A percentile compares a stretch with the other conserved stretches of the same genome.
Evolutionary conservation across 2,329 filamentous ascomycete species (phyloP).

Genomic region (Cryphonectria radicalis): DNA sequence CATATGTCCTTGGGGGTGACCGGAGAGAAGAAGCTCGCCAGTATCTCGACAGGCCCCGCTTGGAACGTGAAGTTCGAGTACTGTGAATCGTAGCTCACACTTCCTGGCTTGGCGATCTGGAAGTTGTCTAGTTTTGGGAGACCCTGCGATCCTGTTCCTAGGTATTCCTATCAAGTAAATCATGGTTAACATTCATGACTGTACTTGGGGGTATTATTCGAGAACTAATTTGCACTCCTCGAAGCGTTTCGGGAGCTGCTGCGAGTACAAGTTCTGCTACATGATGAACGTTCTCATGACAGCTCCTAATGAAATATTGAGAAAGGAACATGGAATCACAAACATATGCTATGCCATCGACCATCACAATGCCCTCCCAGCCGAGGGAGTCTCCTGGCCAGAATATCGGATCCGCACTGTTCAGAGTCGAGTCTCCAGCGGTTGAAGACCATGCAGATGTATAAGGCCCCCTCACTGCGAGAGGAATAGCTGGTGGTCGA

Average conservation of each 20-base stretch:
- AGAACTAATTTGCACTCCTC: background rate
- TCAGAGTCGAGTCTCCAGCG: constrained; percentile 73
- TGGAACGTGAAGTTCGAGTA: constrained; percentile 35
- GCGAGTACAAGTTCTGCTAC: background rate
- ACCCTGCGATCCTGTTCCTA: constrained; percentile 48
- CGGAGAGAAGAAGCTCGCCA: constrained; percentile 65
- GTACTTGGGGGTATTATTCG: background rate
- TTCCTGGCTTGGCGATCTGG: constrained; percentile 26
- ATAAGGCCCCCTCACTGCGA: constrained; percentile 59
- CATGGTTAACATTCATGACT: background rate
- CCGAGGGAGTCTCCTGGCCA: constrained; percentile 26
- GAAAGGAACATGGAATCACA: background rate
- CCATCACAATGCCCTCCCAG: constrained; percentile 31
- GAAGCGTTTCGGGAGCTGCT: background rate
- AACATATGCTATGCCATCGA: constrained; percentile 40
- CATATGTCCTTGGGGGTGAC: constrained; percentile 77
- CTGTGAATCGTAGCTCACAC: constrained; percentile 32
- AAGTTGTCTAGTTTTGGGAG: constrained; percentile 40
- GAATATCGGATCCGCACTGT: constrained; percentile 65
- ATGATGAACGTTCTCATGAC: background rate
- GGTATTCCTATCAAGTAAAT: constrained; percentile 34
- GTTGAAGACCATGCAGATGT: constrained; percentile 61
- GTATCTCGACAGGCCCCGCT: constrained; percentile 41
- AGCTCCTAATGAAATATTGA: background rate
- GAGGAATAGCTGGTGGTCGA: constrained; percentile 44